Evolutionary conservation across 306 rosid species (phyloP).

Genomic region (Senna tora): DNA sequence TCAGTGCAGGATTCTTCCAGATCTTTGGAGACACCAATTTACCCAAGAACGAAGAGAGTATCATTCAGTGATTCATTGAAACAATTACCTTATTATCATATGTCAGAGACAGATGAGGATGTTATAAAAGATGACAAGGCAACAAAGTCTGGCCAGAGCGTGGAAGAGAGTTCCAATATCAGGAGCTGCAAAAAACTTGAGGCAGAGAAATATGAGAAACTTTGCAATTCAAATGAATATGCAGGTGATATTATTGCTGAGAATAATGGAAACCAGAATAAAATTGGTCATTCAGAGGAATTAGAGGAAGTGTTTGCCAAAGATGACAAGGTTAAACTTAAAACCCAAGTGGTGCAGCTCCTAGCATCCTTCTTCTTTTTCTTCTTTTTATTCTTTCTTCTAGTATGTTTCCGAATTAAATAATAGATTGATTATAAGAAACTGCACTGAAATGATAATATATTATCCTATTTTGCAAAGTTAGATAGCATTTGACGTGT

Average conservation of each 20-base stretch:
- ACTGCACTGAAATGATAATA: too few species aligned
- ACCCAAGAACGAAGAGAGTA: constrained; percentile 38
- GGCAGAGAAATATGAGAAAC: constrained; percentile 23
- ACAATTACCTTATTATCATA: constrained; percentile 11
- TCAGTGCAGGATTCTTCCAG: background rate
- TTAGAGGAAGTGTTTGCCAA: background rate
- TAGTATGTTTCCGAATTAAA: constrained; percentile 28
- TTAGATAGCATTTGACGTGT: background rate
- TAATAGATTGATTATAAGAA: background rate
- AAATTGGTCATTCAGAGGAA: constrained; percentile 11
- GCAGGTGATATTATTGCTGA: constrained; percentile 3
- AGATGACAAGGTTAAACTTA: constrained; percentile 9
- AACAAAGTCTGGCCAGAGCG: constrained; percentile 4
- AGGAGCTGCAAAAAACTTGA: background rate
- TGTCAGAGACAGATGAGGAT: constrained; percentile 22
- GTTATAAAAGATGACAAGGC: constrained; percentile 22
- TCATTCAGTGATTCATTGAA: constrained; percentile 50
- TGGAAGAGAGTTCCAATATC: constrained; percentile 8
- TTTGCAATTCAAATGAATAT: constrained; percentile 3
- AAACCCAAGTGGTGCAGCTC: constrained; percentile 13
- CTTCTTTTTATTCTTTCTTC: constrained; percentile 21
- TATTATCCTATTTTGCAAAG: background rate
- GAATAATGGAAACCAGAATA: constrained; percentile 9
- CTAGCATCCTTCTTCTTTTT: constrained; percentile 31
- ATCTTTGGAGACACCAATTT: constrained; percentile 9